A percentile compares a stretch with the other conserved stretches of the same genome.
phyloP scores from a whole-genome alignment of 2,329 filamentous ascomycete species.

The Scytalidium lignicola region DNA sequence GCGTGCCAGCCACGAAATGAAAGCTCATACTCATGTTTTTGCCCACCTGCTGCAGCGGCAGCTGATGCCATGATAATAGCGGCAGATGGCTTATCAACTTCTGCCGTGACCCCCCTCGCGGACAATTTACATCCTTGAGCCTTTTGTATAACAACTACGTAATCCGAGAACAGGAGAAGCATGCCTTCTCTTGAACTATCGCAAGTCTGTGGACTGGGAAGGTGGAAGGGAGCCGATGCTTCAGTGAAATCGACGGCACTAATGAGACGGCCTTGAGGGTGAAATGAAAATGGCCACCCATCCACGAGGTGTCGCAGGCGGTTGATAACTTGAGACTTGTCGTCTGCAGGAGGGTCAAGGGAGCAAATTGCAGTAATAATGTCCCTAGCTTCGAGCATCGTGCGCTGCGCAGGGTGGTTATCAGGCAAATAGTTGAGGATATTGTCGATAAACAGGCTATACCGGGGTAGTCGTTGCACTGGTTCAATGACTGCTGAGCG shows the following conservation, averaged over 20 bases:
- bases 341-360: constrained; percentile 67
- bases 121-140: constrained; percentile 55
- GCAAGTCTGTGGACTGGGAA: constrained; percentile 4
- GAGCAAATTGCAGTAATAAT: constrained; percentile 96
- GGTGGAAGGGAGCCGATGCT: constrained; percentile 64
- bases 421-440: constrained; percentile 83
- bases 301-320: constrained; percentile 72
- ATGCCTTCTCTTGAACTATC: constrained; percentile 53
- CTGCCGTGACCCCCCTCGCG: constrained; percentile 73
- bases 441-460: constrained; percentile 94
- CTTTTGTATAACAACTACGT: constrained; percentile 72
- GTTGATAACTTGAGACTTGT: constrained; percentile 69
- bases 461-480: constrained; percentile 87
- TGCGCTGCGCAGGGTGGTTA: constrained; percentile 76
- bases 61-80: constrained; percentile 58
- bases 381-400: constrained; percentile 82
- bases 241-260: constrained; percentile 77
- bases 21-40: constrained; percentile 60
- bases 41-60: constrained; percentile 57
- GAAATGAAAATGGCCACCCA: constrained; percentile 68
- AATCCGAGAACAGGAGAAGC: constrained; percentile 80
- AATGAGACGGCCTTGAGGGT: constrained; percentile 73
- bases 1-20: constrained; percentile 69
- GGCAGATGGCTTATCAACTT: constrained; percentile 75
- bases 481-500: constrained; percentile 94